Conservation (phyloP, 768 basidiomycete species). For the Phaeotremella fagi region DNA sequence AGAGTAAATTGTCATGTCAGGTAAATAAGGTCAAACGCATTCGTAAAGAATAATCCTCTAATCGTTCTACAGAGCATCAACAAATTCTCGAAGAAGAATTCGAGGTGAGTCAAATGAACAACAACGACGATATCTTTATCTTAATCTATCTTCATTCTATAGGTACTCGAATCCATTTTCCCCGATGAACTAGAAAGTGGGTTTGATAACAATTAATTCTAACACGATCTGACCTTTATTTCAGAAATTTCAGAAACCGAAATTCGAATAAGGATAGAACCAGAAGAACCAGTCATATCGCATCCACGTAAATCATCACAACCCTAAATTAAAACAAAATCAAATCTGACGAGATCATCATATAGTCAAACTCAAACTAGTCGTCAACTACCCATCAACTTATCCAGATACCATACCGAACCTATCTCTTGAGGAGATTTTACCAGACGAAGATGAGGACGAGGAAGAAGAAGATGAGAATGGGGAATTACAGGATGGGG, state of each 20-base stretch:
- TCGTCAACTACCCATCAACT: constrained; percentile 68
- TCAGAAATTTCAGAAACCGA: constrained; percentile 80
- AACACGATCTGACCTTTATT: constrained; percentile 36
- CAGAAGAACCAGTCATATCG: constrained; percentile 68
- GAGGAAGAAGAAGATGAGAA: constrained; percentile 54
- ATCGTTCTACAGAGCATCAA: constrained; percentile 30
- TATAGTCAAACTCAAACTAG: constrained; percentile 68
- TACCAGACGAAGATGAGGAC: constrained; percentile 55
- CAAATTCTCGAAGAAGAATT: constrained; percentile 72
- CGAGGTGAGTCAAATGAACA: constrained; percentile 66
- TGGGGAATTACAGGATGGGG: too few species aligned
- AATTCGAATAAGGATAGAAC: constrained; percentile 79
- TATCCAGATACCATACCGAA: constrained; percentile 83
- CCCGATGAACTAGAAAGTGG: constrained; percentile 86
- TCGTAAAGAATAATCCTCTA: background rate
- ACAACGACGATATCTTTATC: too few species aligned
- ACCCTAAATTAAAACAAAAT: too few species aligned
- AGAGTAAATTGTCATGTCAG: background rate
- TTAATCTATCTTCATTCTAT: constrained; percentile 9
- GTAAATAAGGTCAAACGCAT: background rate
- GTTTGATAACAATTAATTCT: constrained; percentile 48
- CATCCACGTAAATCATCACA: constrained; percentile 54
- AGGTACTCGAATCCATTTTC: constrained; percentile 95
- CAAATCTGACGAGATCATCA: constrained; percentile 11
- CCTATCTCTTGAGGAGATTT: constrained; percentile 61